Evolutionary conservation across 768 basidiomycete species (phyloP), one percentile per base, ranked within the genome.

Genomic region (Hygrocybe coccinea): DNA sequence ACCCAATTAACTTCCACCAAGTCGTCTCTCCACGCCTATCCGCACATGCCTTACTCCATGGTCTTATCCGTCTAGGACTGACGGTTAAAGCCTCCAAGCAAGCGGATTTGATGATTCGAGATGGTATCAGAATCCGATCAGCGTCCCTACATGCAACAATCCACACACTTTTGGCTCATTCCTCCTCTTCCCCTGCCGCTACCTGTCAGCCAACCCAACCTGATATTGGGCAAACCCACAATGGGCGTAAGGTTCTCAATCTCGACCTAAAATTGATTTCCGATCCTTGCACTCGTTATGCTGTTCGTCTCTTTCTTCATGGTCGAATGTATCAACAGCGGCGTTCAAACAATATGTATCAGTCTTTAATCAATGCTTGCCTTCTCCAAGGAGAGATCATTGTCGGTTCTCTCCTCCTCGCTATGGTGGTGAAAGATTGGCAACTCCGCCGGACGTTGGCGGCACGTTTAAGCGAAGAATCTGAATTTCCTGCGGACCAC

Each of bases 311-410:
- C 2, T 65, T 89, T 22, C 62, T 71, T 41, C 67, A 73, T 3
- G 85, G 86, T 0, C 76, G 80, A n/a, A 67, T 74, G 39, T 76
- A 79, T 43, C 75, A 81, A 25, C 80, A 81, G 50, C 71, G 76
- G 29, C 79, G 84, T 43, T 80, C 82, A 1, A 69, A 78, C n/a
- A 71, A 73, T 29, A 82, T 88, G 75, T 88, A 83, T 63, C 76
- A 78, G 50, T 73, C 75, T 1, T 68, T 89, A 48, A 74, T 91
- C 59, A 72, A 78, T 3, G 77, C 84, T 8, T 87, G 85, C 54
- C 72, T 92, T 17, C 65, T 89, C 37, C 88, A 91, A 49, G 87
- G 88, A 22, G 90, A 92, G 64, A 83, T 92, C 48, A 77, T 91
- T 38, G 75, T 87, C n/a, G 89, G 81, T 0, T 84, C 86, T 1